Base-by-base conservation (phyloP, 257 asterid species). In the Cynanchum wilfordii region DNA sequence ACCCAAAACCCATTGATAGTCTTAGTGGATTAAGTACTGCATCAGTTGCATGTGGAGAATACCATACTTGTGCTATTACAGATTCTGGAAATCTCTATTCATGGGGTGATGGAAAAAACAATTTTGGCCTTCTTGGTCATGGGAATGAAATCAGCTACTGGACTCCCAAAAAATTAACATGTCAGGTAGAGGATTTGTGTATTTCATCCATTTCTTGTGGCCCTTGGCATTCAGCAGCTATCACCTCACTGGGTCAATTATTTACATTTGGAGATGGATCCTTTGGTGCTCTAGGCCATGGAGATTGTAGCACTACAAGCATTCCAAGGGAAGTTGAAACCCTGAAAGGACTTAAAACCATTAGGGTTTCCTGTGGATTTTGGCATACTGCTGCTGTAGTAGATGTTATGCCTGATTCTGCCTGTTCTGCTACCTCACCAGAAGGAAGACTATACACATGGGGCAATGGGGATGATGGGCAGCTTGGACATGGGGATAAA, bases 351-450 rank as follows among this genome's bases (percentile, higher is more conserved):
- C 76, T 74, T 55, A 70, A 76, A 56, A 72, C 86, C 51, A 44
- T 84, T 30, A 79, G 72, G 76, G 85, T 86, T 71, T 81, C 94
- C 16, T 90, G 96, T 76, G 96, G 96, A 50, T 81, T 82, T 79
- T 90, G 96, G 96, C 96, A 88, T 75, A 85, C 96, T 73, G 96
- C 95, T 70, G 96, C 96, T 25, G 78, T 88, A 67, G 80, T 88
- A 72, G 91, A 86, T 77, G 81, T 75, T 75, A 38, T 71, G 73
- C 69, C 79, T 71, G 80, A 71, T 49, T 68, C 76, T 13, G 56
- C 77, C 56, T 59, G 74, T 76, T 76, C 83, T 47, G 78, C 62
- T 40, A 33, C 72, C 74, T 71, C 79, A 64, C 64, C 73, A 72
- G 40, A 50, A 40, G 80, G 86, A 81, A 89, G 82, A 81, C 88